Percentiles rank a stretch among this genome's conserved stretches.
phyloP scores from a whole-genome alignment of 2,329 filamentous ascomycete species.

The Sarocladium strictum region DNA sequence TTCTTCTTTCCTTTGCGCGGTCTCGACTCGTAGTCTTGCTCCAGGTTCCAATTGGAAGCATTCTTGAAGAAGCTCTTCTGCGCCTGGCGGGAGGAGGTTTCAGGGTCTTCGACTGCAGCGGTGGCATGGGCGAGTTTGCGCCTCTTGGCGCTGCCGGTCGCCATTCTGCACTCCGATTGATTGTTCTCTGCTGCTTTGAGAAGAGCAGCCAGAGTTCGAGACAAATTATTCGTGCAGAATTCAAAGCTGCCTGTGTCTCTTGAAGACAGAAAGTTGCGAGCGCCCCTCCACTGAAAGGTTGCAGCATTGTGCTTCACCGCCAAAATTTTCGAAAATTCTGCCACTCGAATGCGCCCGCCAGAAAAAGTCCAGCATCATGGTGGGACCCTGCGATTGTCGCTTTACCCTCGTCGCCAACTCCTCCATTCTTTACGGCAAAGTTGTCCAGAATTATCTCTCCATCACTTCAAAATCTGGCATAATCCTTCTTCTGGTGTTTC shows the following conservation, averaged over 20 bases:
- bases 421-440: background rate
- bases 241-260: too few species aligned
- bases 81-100: slow-evolving; percentile 30
- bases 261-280: slow-evolving; percentile 3
- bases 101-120: slow-evolving; percentile 33
- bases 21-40: slow-evolving; percentile 82
- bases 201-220: too few species aligned
- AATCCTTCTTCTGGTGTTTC: too few species aligned
- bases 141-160: slow-evolving; percentile 46
- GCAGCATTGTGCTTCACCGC: slow-evolving; percentile 26
- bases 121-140: slow-evolving; percentile 51
- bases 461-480: too few species aligned
- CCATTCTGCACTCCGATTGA: slow-evolving; percentile 31
- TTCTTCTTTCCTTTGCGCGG: slow-evolving; percentile 71
- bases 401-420: background rate
- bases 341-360: slow-evolving; percentile 13
- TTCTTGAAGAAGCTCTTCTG: slow-evolving; percentile 65
- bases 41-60: slow-evolving; percentile 81
- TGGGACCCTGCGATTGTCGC: background rate
- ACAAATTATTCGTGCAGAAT: too few species aligned
- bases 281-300: background rate
- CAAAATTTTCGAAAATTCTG: slow-evolving; percentile 32
- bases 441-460: too few species aligned
- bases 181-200: background rate
- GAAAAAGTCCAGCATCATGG: slow-evolving; percentile 4